phyloP scores from a whole-genome alignment of 495 filamentous ascomycete species.

The Hyphodiscus hymeniophilus region DNA sequence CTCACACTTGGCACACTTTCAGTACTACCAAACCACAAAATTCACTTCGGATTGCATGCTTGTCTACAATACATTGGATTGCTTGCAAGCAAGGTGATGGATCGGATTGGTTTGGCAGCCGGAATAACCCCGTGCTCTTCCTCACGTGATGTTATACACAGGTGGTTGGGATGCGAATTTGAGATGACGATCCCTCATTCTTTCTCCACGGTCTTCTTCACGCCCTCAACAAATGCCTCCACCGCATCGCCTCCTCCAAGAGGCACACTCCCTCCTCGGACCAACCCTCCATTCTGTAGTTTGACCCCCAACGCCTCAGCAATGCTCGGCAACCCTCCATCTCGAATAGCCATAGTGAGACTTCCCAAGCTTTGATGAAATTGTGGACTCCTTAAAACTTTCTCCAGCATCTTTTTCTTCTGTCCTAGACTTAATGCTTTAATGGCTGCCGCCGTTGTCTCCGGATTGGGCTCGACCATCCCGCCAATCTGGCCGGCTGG shows the following conservation, averaged over 20 bases:
- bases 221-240: conserved; percentile 80
- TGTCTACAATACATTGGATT: too few species aligned
- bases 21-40: too few species aligned
- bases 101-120: too few species aligned
- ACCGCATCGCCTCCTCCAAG: conserved; percentile 85
- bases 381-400: conserved; percentile 84
- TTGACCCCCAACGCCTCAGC: conserved; percentile 75
- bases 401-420: conserved; percentile 73
- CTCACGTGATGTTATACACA: too few species aligned
- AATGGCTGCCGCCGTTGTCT: conserved; percentile 58
- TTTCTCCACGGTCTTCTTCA: conserved; percentile 64
- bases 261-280: conserved; percentile 65
- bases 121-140: too few species aligned
- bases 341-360: conserved; percentile 77
- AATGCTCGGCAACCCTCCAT: conserved; percentile 87
- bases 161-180: too few species aligned
- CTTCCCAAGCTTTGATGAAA: conserved; percentile 79
- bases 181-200: too few species aligned
- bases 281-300: conserved; percentile 73
- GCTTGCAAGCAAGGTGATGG: too few species aligned
- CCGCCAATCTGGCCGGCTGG: conserved; percentile 36
- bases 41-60: too few species aligned
- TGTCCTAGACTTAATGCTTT: conserved; percentile 65
- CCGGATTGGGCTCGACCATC: conserved; percentile 50
- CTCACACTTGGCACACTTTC: too few species aligned